Conservation (phyloP, 208 protist species). For the Leishmania gerbilli region DNA sequence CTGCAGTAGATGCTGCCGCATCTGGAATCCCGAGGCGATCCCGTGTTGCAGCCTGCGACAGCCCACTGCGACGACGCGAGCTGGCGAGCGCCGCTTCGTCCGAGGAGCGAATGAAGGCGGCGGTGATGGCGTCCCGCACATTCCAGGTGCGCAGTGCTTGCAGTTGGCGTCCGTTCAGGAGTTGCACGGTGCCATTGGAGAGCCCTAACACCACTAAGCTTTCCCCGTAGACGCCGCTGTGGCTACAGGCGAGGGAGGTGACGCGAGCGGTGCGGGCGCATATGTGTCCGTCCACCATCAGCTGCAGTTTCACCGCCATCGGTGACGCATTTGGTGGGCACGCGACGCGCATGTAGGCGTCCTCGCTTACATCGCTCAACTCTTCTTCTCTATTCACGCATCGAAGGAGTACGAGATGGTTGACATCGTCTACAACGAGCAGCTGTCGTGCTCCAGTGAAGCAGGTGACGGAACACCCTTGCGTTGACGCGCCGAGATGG, state of each 20-base stretch:
- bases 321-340: not conserved
- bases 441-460: conserved; percentile 19
- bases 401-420: conserved; percentile 29
- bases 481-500: conserved; percentile 19
- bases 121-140: conserved; percentile 5
- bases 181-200: conserved; percentile 57
- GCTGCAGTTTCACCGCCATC: conserved; percentile 6
- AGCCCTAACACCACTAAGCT: conserved; percentile 58
- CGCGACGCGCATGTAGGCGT: too few relatives aligned
- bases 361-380: not conserved
- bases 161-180: conserved; percentile 62
- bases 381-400: not conserved
- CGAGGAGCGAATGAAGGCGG: not conserved
- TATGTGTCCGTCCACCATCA: conserved; percentile 72
- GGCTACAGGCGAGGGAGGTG: conserved; percentile 42
- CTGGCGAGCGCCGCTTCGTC: not conserved
- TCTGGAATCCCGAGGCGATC: conserved; percentile 5
- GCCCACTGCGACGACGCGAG: not conserved
- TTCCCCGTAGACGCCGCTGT: conserved; percentile 35
- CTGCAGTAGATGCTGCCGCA: not conserved
- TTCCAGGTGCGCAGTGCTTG: conserved; percentile 24
- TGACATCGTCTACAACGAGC: conserved; percentile 26
- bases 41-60: not conserved
- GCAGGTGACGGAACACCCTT: conserved; percentile 16
- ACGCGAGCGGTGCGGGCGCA: conserved; percentile 27